phyloP scores from a whole-genome alignment of 2,329 filamentous ascomycete species.

The Graphium sp. region DNA sequence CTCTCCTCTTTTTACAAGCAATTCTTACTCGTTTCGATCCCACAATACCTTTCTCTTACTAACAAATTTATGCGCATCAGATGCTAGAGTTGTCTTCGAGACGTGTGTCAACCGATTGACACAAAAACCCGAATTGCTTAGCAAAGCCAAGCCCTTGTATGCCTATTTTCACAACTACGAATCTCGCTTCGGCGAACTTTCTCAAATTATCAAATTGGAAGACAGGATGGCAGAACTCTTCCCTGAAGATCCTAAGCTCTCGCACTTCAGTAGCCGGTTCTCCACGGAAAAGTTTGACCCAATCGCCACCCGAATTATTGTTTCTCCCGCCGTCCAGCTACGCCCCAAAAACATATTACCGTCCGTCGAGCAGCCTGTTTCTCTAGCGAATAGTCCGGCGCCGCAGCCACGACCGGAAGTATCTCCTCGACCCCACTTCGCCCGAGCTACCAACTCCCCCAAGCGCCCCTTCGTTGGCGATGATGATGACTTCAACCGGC shows the following conservation, averaged over 20 bases:
- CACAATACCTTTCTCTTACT: constrained; percentile 8
- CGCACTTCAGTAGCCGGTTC: constrained; percentile 63
- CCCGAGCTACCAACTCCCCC: constrained; percentile 32
- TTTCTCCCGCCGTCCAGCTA: constrained; percentile 68
- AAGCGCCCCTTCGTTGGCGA: constrained; percentile 48
- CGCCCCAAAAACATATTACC: constrained; percentile 41
- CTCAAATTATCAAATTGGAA: constrained; percentile 81
- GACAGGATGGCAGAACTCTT: constrained; percentile 88
- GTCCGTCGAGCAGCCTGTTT: constrained; percentile 32
- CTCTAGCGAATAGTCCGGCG: constrained; percentile 26
- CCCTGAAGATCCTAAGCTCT: constrained; percentile 65
- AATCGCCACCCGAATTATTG: constrained; percentile 61
- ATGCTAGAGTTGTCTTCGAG: constrained; percentile 91
- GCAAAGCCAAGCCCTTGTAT: constrained; percentile 72
- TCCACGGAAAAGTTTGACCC: constrained; percentile 61
- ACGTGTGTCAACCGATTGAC: constrained; percentile 75
- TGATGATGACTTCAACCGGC: constrained; percentile 58
- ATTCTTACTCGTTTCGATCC: constrained; percentile 1
- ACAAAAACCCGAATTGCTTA: constrained; percentile 54
- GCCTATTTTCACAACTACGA: constrained; percentile 92
- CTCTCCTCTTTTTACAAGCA: constrained; percentile 7
- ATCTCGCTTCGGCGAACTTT: constrained; percentile 80
- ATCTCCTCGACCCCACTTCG: constrained; percentile 26
- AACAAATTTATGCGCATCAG: constrained; percentile 23
- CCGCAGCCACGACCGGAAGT: constrained; percentile 15